Evolutionary conservation across 2,329 filamentous ascomycete species (phyloP).

Genomic region (Leptographium wingfieldii): DNA sequence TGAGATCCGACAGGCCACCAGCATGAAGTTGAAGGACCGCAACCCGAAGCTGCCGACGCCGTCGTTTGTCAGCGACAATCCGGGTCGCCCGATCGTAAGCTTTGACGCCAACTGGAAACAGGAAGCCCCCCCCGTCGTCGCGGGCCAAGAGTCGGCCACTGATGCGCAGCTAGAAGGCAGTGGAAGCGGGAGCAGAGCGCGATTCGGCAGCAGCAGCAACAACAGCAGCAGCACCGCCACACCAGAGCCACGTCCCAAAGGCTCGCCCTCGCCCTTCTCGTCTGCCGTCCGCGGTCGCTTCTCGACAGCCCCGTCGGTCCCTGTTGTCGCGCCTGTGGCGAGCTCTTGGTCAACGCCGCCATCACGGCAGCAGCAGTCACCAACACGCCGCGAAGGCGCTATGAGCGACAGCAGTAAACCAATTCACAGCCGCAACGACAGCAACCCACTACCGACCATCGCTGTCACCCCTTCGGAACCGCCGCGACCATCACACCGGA

Average conservation of each 20-base stretch:
- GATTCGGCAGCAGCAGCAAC: constrained; percentile 15
- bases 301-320: constrained; percentile 25
- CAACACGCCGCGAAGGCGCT: constrained; percentile 25
- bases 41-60: constrained; percentile 80
- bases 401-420: constrained; percentile 20
- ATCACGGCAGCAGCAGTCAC: constrained; percentile 16
- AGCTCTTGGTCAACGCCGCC: constrained; percentile 25
- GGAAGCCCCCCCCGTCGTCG: constrained; percentile 25
- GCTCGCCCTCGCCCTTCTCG: background rate
- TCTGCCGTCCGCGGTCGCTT: constrained; percentile 13
- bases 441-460: constrained; percentile 33
- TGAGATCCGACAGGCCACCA: constrained; percentile 82
- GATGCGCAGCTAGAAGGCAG: constrained; percentile 51
- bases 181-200: constrained; percentile 4
- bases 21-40: constrained; percentile 75
- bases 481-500: background rate
- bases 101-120: constrained; percentile 75
- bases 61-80: constrained; percentile 78
- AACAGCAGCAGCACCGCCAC: constrained; percentile 15
- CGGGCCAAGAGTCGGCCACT: constrained; percentile 42
- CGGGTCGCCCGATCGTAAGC: constrained; percentile 91
- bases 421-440: background rate
- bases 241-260: constrained; percentile 15
- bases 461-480: constrained; percentile 25
- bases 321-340: constrained; percentile 43